Evolutionary conservation across 1,284 basidiomycete species (phyloP), one percentile per base, ranked within the genome.

Genomic region (Cryptococcus neoformans): DNA sequence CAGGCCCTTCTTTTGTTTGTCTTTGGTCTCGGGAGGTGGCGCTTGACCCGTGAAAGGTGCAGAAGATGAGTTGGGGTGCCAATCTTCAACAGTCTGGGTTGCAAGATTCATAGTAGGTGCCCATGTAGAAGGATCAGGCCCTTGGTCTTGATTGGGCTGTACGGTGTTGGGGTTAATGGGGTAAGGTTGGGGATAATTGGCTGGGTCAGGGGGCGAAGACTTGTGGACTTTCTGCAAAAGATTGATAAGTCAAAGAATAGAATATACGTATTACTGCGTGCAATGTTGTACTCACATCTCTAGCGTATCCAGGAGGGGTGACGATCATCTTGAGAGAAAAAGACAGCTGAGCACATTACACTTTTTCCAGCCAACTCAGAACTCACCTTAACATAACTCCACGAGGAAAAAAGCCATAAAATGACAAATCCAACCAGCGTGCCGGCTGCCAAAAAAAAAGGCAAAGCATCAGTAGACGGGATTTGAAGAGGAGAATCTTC

Each of bases 241-340:
- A 45, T 61, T 41, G 52, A 42, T 41, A 41, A 41, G 40, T 16
- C 16, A 41, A 16, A 40, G 46, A 12, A 12, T 41, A 41, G 28
- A 28, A 28, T 28, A 28, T 28, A 28, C 28, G 4, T 28, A 28
- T 28, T 28, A 28, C 28, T 28, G 28, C 28, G 28, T 28, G 28
- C 28, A 7, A 4, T 11, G 3, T 28, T 34, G n/a, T 17, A 39
- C 84, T 66, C 65, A 88, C 88, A 59, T 89, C 81, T 72, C 70
- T 76, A 2, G 88, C 88, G 64, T 81, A 85, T 2, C 88, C 89
- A 17, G 89, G 88, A 6, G 85, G 74, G 2, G 83, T 87, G 2
- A 83, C 56, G 16, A 87, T 74, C 36, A 87, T 81, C 87, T 78
- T 28, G 28, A 28, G 28, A 28, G 45, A 44, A 14, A 12, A 28